Evolutionary conservation across 2,329 filamentous ascomycete species (phyloP), one percentile per base, ranked within the genome.

Genomic region (Trichoderma sp.): DNA sequence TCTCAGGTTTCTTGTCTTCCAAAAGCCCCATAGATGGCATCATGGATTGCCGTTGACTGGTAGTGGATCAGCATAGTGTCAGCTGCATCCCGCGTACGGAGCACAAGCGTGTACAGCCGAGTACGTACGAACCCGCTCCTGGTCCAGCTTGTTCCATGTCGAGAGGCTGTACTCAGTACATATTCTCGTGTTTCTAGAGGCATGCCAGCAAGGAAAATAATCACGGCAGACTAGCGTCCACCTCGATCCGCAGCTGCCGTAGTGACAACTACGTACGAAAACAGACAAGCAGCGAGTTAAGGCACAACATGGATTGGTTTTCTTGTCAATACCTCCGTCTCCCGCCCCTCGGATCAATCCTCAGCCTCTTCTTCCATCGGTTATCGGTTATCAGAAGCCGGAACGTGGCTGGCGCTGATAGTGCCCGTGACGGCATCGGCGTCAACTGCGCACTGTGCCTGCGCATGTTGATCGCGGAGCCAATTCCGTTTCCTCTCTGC

Each of bases 241-340:
- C 30, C 67, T 53, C 43, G 67, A 70, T 70, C 67, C 67, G 67
- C 67, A 62, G 67, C 28, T 70, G 67, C 67, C 67, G 67, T 62
- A 15, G 39, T 26, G 47, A 34, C 28, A 62, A 6, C 43, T 28
- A 47, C 51, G 47, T 24, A 53, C 47, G 47, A 53, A 24, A 24
- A 21, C 47, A 53, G n/a, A 26, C 39, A 51, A 18, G 36, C 15
- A 30, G 36, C 21, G 26, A 12, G 39, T 26, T 47, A 43, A 51
- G n/a, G 39, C 21, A 53, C 47, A 43, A 18, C 43, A 21, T 51
- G 60, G 32, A 43, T 11, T 6, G 34, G 30, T 66, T 2, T 5
- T 53, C 39, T 39, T 12, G 12, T 24, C 21, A 24, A 53, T 53
- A 68, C 65, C 56, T 60, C 65, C 26, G 24, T 14, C 26, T 32